Base-by-base conservation (phyloP, 2,329 filamentous ascomycete genomes). In the Ascochyta koolunga region DNA sequence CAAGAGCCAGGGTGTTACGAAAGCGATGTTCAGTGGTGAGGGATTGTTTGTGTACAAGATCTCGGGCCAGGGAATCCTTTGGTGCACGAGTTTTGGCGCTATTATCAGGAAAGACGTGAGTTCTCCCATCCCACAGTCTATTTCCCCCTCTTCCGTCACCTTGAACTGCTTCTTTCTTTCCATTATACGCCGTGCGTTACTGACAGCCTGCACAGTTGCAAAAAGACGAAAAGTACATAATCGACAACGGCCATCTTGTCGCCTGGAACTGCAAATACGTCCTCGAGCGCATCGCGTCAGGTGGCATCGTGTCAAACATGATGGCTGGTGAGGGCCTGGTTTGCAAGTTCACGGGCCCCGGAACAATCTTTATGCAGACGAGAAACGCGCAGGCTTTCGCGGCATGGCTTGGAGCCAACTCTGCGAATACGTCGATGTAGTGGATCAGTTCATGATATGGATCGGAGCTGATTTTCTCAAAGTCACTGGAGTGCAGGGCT, bases 201-300 rank as follows among this genome's bases (percentile, higher is more conserved):
- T 54, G 27, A 54, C 44, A 8, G 11, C 22, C 21, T 9, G 8
- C 13, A 9, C 51, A 83, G 81, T 73, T 84, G 44, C 74, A 77
- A 65, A 80, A 82, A 11, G 88, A 88, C 9, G 93, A 98, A 72
- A 89, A 89, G 64, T 98, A 97, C 75, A 91, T 95, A 61, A 87
- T 97, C 51, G 91, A 96, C 68, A 96, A 96, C 66, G 91, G 91
- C 3, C 92, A 98, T 65, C 82, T 98, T 1, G 92, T 98, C 0
- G 93, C 95, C 0, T 99, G 95, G 95, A 97, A 97, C 72, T 93
- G 90, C 70, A 91, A 96, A 69, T 99, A 98, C 68, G 83, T 90
- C 4, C 86, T 99, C 59, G 92, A 97, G 77, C 87, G 95, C 15
- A 89, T 96, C 4, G 88, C 93, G 0, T 95, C 90, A 3, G 95